phyloP scores from a whole-genome alignment of 2,329 filamentous ascomycete species.

The Huntiella omanensis region DNA sequence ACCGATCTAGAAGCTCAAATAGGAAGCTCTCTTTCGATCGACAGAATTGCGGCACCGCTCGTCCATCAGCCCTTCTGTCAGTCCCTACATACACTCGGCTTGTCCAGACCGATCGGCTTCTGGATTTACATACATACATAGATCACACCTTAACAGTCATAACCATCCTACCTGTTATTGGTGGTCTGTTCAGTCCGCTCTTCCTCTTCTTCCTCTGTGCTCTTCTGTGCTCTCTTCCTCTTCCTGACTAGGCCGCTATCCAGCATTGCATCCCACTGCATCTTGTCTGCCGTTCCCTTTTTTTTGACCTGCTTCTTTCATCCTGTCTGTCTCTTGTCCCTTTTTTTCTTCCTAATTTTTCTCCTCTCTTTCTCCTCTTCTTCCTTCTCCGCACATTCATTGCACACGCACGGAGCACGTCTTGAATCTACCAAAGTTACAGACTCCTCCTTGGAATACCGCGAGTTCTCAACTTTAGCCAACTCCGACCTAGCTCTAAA shows the following conservation, averaged over 20 bases:
- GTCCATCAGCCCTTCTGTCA: too few species aligned
- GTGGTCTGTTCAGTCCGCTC: background rate
- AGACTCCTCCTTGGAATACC: background rate
- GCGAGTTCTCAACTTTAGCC: background rate
- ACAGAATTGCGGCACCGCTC: too few species aligned
- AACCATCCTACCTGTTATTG: too few species aligned
- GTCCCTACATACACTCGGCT: too few species aligned
- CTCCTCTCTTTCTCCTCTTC: constrained; percentile 4
- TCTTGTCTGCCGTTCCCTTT: background rate
- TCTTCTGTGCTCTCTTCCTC: background rate
- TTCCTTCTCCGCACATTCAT: background rate
- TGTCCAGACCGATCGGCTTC: too few species aligned
- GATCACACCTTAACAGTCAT: too few species aligned
- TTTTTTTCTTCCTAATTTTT: background rate
- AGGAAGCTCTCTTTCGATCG: too few species aligned
- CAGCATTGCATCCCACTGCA: too few species aligned
- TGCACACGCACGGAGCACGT: background rate
- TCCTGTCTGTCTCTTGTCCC: background rate
- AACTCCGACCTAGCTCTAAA: too few species aligned
- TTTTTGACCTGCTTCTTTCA: background rate
- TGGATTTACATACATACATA: too few species aligned
- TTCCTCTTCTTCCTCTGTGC: constrained; percentile 1
- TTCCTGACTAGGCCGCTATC: too few species aligned
- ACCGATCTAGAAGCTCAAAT: too few species aligned
- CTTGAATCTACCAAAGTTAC: constrained; percentile 1